A percentile compares a stretch with the other conserved stretches of the same genome.
These are phyloP conservation scores for Auriscalpium orientale DNA, from an alignment of 768 basidiomycete species.

Conservation along the genomic window DNA sequence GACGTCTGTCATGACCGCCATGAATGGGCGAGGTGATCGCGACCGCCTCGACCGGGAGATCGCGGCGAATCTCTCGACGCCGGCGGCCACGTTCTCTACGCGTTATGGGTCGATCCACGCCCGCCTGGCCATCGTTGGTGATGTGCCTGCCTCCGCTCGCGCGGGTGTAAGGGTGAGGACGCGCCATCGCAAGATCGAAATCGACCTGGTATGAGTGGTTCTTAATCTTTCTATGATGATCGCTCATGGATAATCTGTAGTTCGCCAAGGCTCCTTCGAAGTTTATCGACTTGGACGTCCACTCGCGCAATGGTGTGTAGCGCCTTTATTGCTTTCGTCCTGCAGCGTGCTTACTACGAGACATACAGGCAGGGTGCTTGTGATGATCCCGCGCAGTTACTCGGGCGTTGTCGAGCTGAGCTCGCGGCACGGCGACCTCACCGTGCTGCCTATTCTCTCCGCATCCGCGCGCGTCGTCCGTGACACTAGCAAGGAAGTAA, in stretches of 20 bases:
- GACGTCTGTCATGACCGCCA: constrained; percentile 1
- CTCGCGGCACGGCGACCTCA: neutral
- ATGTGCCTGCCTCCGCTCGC: neutral
- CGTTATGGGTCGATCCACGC: constrained; percentile 7
- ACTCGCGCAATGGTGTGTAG: constrained; percentile 1
- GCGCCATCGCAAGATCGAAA: constrained; percentile 2
- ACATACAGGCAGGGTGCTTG: neutral
- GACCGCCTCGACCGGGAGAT: neutral
- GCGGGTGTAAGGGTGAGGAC: constrained; percentile 4
- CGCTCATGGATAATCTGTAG: neutral
- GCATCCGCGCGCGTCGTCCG: constrained; percentile 3
- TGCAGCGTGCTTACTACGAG: no score
- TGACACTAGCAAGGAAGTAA: neutral
- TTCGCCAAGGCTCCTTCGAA: constrained; percentile 6
- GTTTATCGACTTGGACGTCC: constrained; percentile 1
- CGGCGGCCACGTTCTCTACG: neutral
- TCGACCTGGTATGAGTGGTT: constrained; percentile 7
- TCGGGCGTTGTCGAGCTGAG: constrained; percentile 9
- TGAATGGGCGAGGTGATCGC: neutral
- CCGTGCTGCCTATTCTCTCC: constrained; percentile 5
- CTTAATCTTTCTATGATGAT: neutral
- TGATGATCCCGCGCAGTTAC: constrained; percentile 11
- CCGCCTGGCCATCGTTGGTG: constrained; percentile 4
- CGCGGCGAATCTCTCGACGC: neutral
- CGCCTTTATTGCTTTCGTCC: no score